A percentile compares a stretch with the other conserved stretches of the same genome.
phyloP scores from a whole-genome alignment of 2,329 filamentous ascomycete species.

The Lecanicillium sp. region DNA sequence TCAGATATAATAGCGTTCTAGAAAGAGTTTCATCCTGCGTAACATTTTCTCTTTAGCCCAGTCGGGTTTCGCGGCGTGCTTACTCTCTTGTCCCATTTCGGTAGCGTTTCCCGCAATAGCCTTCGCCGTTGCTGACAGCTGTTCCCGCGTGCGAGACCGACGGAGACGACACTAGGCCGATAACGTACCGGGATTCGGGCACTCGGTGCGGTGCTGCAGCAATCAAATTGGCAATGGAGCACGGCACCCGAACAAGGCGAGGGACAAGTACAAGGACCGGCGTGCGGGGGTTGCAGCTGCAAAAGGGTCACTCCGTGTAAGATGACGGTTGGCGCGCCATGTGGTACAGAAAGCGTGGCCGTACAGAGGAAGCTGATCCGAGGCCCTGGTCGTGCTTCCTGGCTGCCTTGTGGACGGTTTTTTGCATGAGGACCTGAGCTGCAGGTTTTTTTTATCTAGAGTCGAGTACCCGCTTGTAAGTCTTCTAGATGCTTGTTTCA shows the following conservation, averaged over 20 bases:
- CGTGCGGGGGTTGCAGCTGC: neutral
- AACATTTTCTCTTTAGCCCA: neutral
- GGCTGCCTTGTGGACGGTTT: constrained; percentile 2
- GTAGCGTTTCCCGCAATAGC: too few relatives aligned
- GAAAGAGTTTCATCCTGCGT: neutral
- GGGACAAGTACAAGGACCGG: neutral
- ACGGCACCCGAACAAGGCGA: neutral
- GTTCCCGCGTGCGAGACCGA: too few relatives aligned
- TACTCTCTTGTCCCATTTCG: constrained; percentile 11
- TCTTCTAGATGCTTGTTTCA: neutral
- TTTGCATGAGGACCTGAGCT: neutral
- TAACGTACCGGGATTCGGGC: too few relatives aligned
- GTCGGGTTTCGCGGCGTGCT: constrained; percentile 9
- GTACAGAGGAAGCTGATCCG: neutral
- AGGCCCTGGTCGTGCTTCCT: too few relatives aligned
- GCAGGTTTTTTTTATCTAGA: constrained; percentile 5
- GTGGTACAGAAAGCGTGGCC: constrained; percentile 5
- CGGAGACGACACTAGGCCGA: too few relatives aligned
- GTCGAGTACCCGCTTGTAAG: constrained; percentile 1
- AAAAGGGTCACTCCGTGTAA: constrained; percentile 10
- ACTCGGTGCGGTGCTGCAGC: too few relatives aligned
- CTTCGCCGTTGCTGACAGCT: too few relatives aligned
- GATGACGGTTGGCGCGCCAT: neutral
- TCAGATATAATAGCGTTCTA: neutral
- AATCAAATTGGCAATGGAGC: too few relatives aligned